Conservation (phyloP, 2,329 filamentous ascomycete species). For the Beauveria rudraprayagi region DNA sequence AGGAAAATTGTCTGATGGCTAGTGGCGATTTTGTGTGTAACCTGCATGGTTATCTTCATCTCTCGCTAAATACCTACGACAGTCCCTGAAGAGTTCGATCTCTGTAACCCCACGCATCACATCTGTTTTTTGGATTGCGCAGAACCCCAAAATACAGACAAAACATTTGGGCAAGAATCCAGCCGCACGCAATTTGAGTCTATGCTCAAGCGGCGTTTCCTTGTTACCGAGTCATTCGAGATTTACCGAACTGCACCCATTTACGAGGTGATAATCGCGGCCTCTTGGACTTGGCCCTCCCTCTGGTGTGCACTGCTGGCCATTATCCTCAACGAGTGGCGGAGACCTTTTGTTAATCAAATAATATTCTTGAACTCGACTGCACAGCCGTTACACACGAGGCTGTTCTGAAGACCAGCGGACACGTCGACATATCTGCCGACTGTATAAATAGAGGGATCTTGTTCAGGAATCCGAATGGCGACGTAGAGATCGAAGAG, state of each 20-base stretch:
- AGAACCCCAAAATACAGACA: neutral
- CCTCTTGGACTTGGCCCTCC: slow-evolving; percentile 14
- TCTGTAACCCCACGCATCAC: too few species aligned
- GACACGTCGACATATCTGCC: slow-evolving; percentile 64
- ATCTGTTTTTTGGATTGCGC: too few species aligned
- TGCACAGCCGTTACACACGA: slow-evolving; percentile 63
- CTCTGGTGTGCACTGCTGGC: slow-evolving; percentile 13
- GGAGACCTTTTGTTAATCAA: slow-evolving; percentile 13
- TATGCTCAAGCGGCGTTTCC: slow-evolving; percentile 53
- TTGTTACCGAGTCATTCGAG: slow-evolving; percentile 62
- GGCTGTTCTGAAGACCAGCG: slow-evolving; percentile 59
- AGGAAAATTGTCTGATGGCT: too few species aligned
- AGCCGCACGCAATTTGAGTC: slow-evolving; percentile 55
- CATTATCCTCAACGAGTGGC: slow-evolving; percentile 14
- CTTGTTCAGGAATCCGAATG: slow-evolving; percentile 55
- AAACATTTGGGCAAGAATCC: slow-evolving; percentile 26
- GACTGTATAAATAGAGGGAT: slow-evolving; percentile 64
- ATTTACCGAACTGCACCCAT: slow-evolving; percentile 38
- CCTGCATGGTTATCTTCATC: too few species aligned
- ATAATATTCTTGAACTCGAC: slow-evolving; percentile 45
- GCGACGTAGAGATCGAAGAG: slow-evolving; percentile 49
- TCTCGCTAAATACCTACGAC: too few species aligned
- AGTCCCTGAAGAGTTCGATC: too few species aligned
- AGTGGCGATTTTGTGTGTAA: too few species aligned
- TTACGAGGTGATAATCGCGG: slow-evolving; percentile 13